Evolutionary conservation across 352 stramenopile genomes (phyloP), one percentile per base, ranked within the genome.

Genomic region (Phytophthora tentaculata): DNA sequence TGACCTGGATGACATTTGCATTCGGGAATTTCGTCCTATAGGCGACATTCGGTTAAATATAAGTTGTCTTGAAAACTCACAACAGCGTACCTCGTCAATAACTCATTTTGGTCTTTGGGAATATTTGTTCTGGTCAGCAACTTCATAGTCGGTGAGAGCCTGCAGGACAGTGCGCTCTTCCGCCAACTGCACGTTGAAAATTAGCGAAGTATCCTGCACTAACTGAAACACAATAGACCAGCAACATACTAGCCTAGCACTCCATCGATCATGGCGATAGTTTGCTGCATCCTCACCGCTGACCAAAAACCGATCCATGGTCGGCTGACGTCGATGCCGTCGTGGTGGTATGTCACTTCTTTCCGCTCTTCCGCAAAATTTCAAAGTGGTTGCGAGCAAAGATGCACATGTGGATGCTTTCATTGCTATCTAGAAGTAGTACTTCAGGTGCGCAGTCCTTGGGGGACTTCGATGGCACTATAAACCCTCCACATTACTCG

Each of bases 291-390:
- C 14, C 41, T 63, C 56, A 0, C 44, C 29, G 14, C 20, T 0
- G 16, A 50, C 26, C 44, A 63, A 47, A 47, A 63, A 23, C 1
- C 9, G 26, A 49, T 63, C 56, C 43, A 56, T 63, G n/a, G n/a
- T 56, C 1, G 28, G 17, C 56, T 63, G 56, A 24, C 22, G 37
- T 23, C 23, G 41, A n/a, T n/a, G n/a, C n/a, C n/a, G n/a, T n/a
- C n/a, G n/a, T n/a, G n/a, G n/a, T n/a, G n/a, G n/a, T n/a, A n/a
- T n/a, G n/a, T n/a, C n/a, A n/a, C n/a, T n/a, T n/a, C n/a, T n/a
- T n/a, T n/a, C n/a, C n/a, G n/a, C n/a, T n/a, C n/a, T n/a, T n/a
- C n/a, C n/a, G n/a, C n/a, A n/a, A 45, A 45, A 45, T 45, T 45
- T 6, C 10, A 45, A 45, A 45, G 39, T 45, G 17, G 13, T 20